Evolutionary conservation across 805 yeast species (phyloP).

Genomic region (Zygotorulaspora danielsina): DNA sequence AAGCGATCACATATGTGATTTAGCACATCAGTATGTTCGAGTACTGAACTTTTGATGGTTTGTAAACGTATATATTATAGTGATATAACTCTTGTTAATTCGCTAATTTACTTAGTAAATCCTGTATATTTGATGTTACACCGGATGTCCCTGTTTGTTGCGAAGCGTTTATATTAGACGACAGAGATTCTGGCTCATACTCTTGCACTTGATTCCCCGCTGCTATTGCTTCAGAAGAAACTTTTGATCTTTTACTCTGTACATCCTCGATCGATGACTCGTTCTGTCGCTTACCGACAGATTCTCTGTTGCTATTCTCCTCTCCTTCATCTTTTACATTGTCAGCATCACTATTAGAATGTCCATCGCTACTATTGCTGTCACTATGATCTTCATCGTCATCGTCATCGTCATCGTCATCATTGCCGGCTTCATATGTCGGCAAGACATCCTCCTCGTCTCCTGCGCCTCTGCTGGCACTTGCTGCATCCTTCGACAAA

Average conservation of each 20-base stretch:
- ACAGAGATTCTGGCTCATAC: conserved; percentile 17
- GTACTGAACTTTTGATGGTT: conserved; percentile 23
- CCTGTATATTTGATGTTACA: conserved; percentile 35
- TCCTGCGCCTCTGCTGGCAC: conserved; percentile 4
- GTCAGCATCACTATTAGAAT: conserved; percentile 14
- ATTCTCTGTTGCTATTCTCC: conserved; percentile 8
- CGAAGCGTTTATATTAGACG: conserved; percentile 7
- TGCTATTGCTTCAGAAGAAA: conserved; percentile 8
- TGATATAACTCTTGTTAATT: conserved; percentile 15
- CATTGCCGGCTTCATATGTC: conserved; percentile 27
- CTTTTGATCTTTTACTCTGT: conserved; percentile 8
- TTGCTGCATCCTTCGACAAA: conserved; percentile 25
- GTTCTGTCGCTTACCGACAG: conserved; percentile 8
- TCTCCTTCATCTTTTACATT: conserved; percentile 24
- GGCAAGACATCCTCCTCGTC: conserved; percentile 27
- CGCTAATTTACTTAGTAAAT: conserved; percentile 34
- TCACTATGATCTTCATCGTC: conserved; percentile 14
- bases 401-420: conserved; percentile 25
- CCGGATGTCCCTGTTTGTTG: conserved; percentile 15
- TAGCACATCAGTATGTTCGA: conserved; percentile 31
- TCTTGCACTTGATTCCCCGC: conserved; percentile 10
- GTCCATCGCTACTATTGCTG: background rate
- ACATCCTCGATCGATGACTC: conserved; percentile 8
- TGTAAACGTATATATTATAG: conserved; percentile 3
- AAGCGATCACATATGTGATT: conserved; percentile 19